Evolutionary conservation across 2,329 filamentous ascomycete species (phyloP).

Genomic region (Penicillium sp.): DNA sequence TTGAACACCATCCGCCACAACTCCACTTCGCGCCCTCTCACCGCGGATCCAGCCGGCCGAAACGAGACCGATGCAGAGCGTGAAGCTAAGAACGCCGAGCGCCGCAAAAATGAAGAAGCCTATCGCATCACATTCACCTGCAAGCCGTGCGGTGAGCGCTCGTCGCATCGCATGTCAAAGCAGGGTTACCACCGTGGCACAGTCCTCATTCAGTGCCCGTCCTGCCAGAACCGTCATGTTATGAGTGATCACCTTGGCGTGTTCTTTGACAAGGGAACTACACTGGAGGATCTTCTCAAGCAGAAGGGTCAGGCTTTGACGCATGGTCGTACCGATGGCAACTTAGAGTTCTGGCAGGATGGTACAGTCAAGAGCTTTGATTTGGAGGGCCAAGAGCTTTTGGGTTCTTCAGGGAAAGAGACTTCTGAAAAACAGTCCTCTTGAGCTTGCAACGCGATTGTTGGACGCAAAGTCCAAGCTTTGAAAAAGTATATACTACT

Average conservation of each 20-base stretch:
- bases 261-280: constrained; percentile 44
- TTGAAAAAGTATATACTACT: constrained; percentile 9
- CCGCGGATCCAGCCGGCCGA: constrained; percentile 27
- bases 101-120: constrained; percentile 57
- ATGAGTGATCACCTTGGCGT: constrained; percentile 85
- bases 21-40: constrained; percentile 36
- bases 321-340: constrained; percentile 75
- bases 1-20: constrained; percentile 26
- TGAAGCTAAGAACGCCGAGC: constrained; percentile 35
- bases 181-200: constrained; percentile 93
- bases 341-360: constrained; percentile 90
- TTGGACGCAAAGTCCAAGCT: background rate
- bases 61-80: constrained; percentile 32
- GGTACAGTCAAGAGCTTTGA: constrained; percentile 44
- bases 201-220: constrained; percentile 82
- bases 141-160: constrained; percentile 75
- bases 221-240: constrained; percentile 81
- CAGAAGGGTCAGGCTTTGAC: constrained; percentile 66
- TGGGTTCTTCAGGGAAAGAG: constrained; percentile 11
- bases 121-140: constrained; percentile 94
- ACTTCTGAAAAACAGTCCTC: constrained; percentile 2
- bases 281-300: constrained; percentile 44
- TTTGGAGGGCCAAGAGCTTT: constrained; percentile 10
- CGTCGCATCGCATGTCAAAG: constrained; percentile 83
- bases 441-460: background rate